These are phyloP conservation scores for Ramalina peruviana DNA, from an alignment of 495 filamentous ascomycete genomes.

Conservation along the genomic window DNA sequence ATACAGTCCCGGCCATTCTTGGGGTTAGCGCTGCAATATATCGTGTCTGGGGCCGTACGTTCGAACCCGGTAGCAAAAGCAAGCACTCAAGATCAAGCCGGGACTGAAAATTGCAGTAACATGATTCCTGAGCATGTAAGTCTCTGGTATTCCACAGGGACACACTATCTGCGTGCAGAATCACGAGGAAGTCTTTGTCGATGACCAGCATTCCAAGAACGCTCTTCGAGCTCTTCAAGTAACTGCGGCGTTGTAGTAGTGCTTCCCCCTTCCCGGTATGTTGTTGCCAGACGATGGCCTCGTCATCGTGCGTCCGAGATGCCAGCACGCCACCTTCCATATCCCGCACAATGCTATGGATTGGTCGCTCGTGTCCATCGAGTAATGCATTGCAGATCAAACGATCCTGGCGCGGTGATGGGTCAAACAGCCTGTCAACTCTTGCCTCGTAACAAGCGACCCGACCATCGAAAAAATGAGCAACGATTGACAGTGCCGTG, in stretches of 20 bases:
- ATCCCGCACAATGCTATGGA: conserved; percentile 77
- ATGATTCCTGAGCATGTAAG: conserved; percentile 39
- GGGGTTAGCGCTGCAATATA: conserved; percentile 77
- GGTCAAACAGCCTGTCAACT: conserved; percentile 71
- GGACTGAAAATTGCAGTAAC: conserved; percentile 43
- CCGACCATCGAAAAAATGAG: conserved; percentile 77
- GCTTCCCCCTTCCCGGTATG: conserved; percentile 27
- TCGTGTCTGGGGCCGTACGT: conserved; percentile 28
- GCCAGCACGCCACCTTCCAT: conserved; percentile 65
- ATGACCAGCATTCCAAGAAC: conserved; percentile 75
- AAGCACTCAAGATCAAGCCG: conserved; percentile 71
- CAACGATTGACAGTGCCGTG: conserved; percentile 57
- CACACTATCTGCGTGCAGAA: conserved; percentile 62
- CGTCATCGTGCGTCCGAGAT: conserved; percentile 64
- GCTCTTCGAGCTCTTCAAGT: conserved; percentile 53
- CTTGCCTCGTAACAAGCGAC: conserved; percentile 70
- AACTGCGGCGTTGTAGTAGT: conserved; percentile 51
- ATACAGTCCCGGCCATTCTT: conserved; percentile 70
- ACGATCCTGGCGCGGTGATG: conserved; percentile 49
- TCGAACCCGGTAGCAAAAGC: conserved; percentile 55
- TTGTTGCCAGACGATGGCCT: conserved; percentile 78
- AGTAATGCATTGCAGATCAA: conserved; percentile 47
- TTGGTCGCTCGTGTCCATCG: conserved; percentile 70
- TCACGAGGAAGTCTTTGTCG: conserved; percentile 63
- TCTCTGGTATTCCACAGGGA: conserved; percentile 68